Evolutionary conservation across 1,284 basidiomycete genomes (phyloP), one percentile per base, ranked within the genome.

Genomic region (Dichomitus squalens): DNA sequence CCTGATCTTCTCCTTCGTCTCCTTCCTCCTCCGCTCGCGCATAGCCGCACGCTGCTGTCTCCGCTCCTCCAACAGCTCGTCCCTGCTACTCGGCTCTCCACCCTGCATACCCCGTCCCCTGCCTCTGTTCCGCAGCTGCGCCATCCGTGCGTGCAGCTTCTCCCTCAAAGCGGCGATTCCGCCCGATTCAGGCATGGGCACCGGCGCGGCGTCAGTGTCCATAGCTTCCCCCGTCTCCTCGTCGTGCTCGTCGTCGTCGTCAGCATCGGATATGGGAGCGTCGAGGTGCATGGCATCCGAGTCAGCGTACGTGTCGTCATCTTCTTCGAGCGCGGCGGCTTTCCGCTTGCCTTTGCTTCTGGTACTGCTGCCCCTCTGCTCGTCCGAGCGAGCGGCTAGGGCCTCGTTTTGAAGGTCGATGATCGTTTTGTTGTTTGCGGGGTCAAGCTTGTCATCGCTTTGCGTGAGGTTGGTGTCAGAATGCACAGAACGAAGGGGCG

Each of bases 401-500:
- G 70, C 72, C 67, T 88, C 84, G 58, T 80, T 77, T 70, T 90
- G 90, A 33, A 95, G 76, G 57, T 96, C 91, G 20, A 92, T 67
- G 33, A 94, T 80, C 7, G 90, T 89, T 73, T 92, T 91, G 68
- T 93, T 82, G 74, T 96, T 95, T 5, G 86, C 86, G 1, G 95
- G 95, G 72, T 97, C 93, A 64, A 96, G 89, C 94, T 53, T 4
- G 6, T 12, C 4, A 7, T 3, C n/a, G n/a, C n/a, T n/a, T 18
- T 36, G 23, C 18, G 31, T 41, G 23, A 39, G 35, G 29, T 20
- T 8, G n/a, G 29, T n/a, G 16, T 55, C 36, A 36, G 14, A 20
- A 38, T 27, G 4, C 18, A 7, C 20, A 35, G 9, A 14, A 5
- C 8, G 4, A 18, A 29, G 41, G 23, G 25, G 29, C 50, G 20